Evolutionary conservation across 2,329 filamentous ascomycete species (phyloP), one percentile per base, ranked within the genome.

Genomic region (Alternaria brassicicola): DNA sequence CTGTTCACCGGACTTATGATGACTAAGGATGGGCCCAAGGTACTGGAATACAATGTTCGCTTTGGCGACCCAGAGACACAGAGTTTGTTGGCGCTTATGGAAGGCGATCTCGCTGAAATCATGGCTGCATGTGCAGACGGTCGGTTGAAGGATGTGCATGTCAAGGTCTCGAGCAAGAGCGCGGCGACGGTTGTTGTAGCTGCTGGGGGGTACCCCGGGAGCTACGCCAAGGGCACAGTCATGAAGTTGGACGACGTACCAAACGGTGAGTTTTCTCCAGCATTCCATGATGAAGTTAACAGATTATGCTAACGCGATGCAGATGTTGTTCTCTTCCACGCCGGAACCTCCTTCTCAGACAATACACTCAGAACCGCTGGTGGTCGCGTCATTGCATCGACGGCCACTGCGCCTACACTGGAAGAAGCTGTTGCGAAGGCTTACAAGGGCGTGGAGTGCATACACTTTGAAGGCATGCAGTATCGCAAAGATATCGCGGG

Each of bases 1-100:
- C 83, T 96, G 17, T 95, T 95, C 78, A 95, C 91, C 1, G 95
- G 93, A n/a, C 81, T 97, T 38, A 97, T 97, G 92, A 90, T 97
- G 80, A 95, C 92, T 23, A 86, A 87, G 67, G 78, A 83, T 45
- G 93, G 93, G 0, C 88, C 93, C 41, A 93, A 91, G 78, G 89
- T 92, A 8, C 84, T 97, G 52, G 93, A 97, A 78, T 97, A 97
- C 82, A 97, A 97, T 70, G 92, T 96, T 48, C 88, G 93, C 56
- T 96, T 96, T 72, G 93, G 93, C 46, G 93, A 97, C 73, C 93
- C 93, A 2, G 93, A 97, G 79, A 95, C 92, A 0, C 92, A 97
- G 80, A 95, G 90, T 3, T 84, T 97, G 19, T 82, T 97, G 10
- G 88, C 91, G 9, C 83, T 97, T 17, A 84, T 97, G 71, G 88